Evolutionary conservation across 225 moss, liverwort and hornwort species (phyloP), one percentile per base, ranked within the genome.

Genomic region (Climacium dendroides): DNA sequence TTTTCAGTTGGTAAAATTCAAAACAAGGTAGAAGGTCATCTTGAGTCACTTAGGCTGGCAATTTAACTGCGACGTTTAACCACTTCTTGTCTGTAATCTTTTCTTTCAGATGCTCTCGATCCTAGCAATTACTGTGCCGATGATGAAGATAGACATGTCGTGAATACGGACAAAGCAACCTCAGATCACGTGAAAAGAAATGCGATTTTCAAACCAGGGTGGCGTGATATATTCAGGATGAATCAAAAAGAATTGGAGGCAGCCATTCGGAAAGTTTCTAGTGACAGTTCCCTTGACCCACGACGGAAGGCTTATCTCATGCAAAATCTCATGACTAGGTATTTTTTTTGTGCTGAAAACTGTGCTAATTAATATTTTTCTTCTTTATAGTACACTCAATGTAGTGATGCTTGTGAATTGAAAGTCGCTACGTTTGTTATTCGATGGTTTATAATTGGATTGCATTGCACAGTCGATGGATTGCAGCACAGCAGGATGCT

Each of bases 301-400:
- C 96, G 98, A 45, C 91, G 94, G 80, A 98, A 98, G 89, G 97
- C 97, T 30, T 98, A 98, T 88, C 97, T 98, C 63, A 98, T 97
- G 88, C 98, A 98, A 90, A 98, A 98, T 88, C 96, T 98, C 43
- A 98, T 98, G 98, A 98, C 98, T 69, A 98, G 98, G 98, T 90
- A 91, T 34, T 35, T 28, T n/a, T 80, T 45, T 63, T 50, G 34
- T 71, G 59, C 57, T 77, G 50, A 78, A 48, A 61, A 30, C 10
- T 70, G 19, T 54, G 45, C 82, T 76, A 16, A n/a, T 60, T 43
- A 75, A 28, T 69, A 76, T 48, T 32, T 18, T 37, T 85, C 25
- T 74, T 55, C 52, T 66, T 62, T 65, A 19, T 58, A 37, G 16
- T 87, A 48, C 29, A 47, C 73, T 69, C 78, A 54, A 53, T 32